Evolutionary conservation across 768 basidiomycete genomes (phyloP), one percentile per base, ranked within the genome.

Genomic region (Auriculariales sp.): DNA sequence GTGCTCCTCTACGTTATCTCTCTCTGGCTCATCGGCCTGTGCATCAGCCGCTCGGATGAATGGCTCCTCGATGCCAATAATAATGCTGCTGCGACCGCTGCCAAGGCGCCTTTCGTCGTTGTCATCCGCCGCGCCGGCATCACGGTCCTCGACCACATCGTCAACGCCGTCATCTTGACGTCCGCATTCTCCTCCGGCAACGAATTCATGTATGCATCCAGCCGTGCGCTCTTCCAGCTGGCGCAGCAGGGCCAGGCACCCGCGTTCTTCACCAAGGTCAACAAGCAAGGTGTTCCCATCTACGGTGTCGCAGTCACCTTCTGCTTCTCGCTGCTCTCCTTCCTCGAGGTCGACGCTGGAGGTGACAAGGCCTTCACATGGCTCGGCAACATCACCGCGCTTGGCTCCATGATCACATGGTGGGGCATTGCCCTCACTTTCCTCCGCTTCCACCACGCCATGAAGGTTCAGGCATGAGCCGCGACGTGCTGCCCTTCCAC

Each of bases 231-330:
- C 11, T 70, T 68, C 36, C 75, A 76, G 0, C 61, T 82, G 22
- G 79, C 79, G 22, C 67, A 81, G 32, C 74, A 78, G 54, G 74
- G 77, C 9, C 79, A 79, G 59, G 71, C 72, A 14, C 80, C 80
- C 0, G 64, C 56, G 29, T 56, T 75, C 52, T 68, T 84, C 57
- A 67, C 68, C 30, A 67, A 65, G 33, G 77, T 79, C 57, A 78
- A 73, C 39, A 62, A 64, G 34, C 64, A 61, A 50, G 80, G 80
- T 27, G 75, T 80, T 9, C 81, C 81, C 0, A 61, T 79, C 15
- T 78, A 66, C 55, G 74, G 74, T 28, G 72, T 79, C 19, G 39
- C 22, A 3, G 39, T 25, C 12, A 44, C 39, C 22, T 24, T 25
- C 12, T 5, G 12, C 10, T 25, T 44, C 19, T 24, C 22, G 22